phyloP scores from a whole-genome alignment of 768 basidiomycete species.

The Tephrocybe rancida region DNA sequence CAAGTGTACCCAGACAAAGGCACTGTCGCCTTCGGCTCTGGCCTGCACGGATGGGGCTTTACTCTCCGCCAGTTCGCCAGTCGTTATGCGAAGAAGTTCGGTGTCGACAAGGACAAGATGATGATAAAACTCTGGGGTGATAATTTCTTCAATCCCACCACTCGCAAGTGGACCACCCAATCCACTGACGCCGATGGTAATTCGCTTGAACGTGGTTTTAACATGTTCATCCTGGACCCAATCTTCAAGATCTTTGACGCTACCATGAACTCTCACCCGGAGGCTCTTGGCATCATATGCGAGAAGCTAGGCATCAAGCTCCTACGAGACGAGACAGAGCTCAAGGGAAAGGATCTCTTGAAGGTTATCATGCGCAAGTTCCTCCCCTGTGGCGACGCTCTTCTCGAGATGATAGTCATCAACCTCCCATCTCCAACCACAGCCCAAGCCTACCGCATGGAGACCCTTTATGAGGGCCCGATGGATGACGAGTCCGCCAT shows the following conservation, averaged over 20 bases:
- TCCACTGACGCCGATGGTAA: slow-evolving; percentile 77
- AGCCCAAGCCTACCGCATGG: slow-evolving; percentile 97
- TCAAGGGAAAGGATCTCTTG: slow-evolving; percentile 93
- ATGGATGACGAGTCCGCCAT: slow-evolving; percentile 99
- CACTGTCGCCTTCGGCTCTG: slow-evolving; percentile 97
- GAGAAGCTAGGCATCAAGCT: slow-evolving; percentile 96
- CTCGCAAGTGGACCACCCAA: slow-evolving; percentile 94
- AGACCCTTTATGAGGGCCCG: slow-evolving; percentile 99
- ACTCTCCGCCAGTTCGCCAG: slow-evolving; percentile 95
- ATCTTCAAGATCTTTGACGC: slow-evolving; percentile 98
- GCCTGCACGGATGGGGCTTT: slow-evolving; percentile 99
- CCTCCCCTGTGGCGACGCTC: slow-evolving; percentile 95
- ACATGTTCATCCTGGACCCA: slow-evolving; percentile 96
- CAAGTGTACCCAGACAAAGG: slow-evolving; percentile 98
- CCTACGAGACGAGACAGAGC: slow-evolving; percentile 81
- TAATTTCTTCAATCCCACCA: slow-evolving; percentile 98
- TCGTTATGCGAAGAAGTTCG: slow-evolving; percentile 97
- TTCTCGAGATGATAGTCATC: slow-evolving; percentile 99
- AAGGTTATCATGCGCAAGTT: slow-evolving; percentile 99
- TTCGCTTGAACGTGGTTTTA: slow-evolving; percentile 95
- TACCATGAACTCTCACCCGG: slow-evolving; percentile 99
- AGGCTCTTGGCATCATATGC: slow-evolving; percentile 76
- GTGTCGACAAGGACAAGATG: slow-evolving; percentile 98
- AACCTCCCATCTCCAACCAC: slow-evolving; percentile 96
- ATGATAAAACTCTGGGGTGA: slow-evolving; percentile 98